Percentiles rank a stretch among this genome's conserved stretches.
Evolutionary conservation across 306 rosid species (phyloP).

Genomic region (Cyclanthera cordifolia): DNA sequence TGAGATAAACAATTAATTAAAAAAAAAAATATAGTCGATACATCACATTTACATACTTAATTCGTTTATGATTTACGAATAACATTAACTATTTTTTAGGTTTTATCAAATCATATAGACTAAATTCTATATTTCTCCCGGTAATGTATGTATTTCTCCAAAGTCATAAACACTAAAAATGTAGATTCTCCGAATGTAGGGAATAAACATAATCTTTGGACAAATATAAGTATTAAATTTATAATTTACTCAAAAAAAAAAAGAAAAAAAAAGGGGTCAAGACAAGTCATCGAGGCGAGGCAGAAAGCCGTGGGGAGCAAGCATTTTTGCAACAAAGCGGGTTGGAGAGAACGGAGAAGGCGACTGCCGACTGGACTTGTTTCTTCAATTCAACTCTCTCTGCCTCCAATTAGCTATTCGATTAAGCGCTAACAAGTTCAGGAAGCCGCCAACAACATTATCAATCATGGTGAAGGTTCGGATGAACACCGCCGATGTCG

Average conservation of each 20-base stretch:
- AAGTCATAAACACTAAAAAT: too few relatives aligned
- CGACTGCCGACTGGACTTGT: not conserved
- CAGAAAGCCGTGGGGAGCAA: not conserved
- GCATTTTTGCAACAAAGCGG: not conserved
- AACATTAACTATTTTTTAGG: too few relatives aligned
- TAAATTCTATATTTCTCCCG: too few relatives aligned
- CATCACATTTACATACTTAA: too few relatives aligned
- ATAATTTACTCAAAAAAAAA: too few relatives aligned
- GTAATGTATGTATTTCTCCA: too few relatives aligned
- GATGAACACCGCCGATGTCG: conserved; percentile 99
- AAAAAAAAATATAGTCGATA: too few relatives aligned
- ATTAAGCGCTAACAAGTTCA: not conserved
- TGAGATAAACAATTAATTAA: too few relatives aligned
- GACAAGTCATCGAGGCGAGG: not conserved
- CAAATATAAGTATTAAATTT: too few relatives aligned
- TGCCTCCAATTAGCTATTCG: conserved; percentile 6
- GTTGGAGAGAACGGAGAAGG: not conserved
- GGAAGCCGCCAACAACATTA: not conserved
- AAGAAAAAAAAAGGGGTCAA: not conserved
- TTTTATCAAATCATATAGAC: too few relatives aligned
- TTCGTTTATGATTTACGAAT: too few relatives aligned
- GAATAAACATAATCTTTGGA: not conserved
- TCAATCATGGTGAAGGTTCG: conserved; percentile 87
- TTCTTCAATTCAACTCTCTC: not conserved
- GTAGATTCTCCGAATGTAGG: too few relatives aligned